Evolutionary conservation across 1,139 yeast genomes (phyloP).

Genomic region (Candida anutae): DNA sequence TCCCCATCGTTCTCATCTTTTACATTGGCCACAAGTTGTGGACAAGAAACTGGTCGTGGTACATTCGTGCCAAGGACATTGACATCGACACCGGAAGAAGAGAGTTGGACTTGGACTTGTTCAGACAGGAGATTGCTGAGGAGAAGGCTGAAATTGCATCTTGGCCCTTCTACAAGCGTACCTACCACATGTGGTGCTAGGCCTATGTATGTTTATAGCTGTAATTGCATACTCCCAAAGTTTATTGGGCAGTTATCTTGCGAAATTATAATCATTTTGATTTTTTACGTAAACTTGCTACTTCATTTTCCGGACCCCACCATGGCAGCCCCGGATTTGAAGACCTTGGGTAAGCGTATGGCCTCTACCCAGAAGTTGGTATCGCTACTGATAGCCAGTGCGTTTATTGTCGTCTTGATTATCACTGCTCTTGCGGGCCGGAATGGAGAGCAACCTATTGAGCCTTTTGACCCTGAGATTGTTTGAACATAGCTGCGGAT

Average conservation of each 20-base stretch:
- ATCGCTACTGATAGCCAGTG: conserved; percentile 13
- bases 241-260: too few relatives aligned
- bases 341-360: neutral
- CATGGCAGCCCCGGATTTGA: neutral
- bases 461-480: too few relatives aligned
- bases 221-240: neutral
- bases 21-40: conserved; percentile 45
- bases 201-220: neutral
- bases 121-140: conserved; percentile 44
- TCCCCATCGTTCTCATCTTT: conserved; percentile 41
- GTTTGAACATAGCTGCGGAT: too few relatives aligned
- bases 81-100: conserved; percentile 52
- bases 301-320: too few relatives aligned
- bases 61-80: conserved; percentile 35
- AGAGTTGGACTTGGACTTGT: conserved; percentile 44
- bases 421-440: conserved; percentile 7
- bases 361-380: conserved; percentile 15
- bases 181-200: conserved; percentile 43
- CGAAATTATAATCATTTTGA: too few relatives aligned
- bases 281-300: too few relatives aligned
- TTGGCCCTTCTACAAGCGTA: conserved; percentile 25
- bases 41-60: conserved; percentile 35
- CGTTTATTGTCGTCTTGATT: conserved; percentile 17
- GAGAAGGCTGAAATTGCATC: conserved; percentile 30
- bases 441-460: too few relatives aligned